Conservation (phyloP, 768 basidiomycete species). For the Lactifluus pinguis region DNA sequence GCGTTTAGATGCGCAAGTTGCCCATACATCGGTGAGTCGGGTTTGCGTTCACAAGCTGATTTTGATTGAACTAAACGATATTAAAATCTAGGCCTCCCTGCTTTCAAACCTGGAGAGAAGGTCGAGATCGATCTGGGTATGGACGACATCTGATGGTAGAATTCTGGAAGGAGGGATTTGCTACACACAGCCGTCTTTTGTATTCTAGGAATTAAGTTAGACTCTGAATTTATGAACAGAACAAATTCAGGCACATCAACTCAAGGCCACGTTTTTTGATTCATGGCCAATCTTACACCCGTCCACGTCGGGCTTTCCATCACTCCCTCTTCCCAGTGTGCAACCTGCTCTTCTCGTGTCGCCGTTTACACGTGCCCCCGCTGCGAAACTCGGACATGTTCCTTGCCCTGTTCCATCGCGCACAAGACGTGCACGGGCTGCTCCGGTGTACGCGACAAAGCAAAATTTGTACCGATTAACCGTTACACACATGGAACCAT, state of each 20-base stretch:
- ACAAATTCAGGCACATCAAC: too few relatives aligned
- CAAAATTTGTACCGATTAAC: constrained; percentile 71
- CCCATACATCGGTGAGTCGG: constrained; percentile 81
- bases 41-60: not conserved
- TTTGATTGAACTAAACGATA: constrained; percentile 8
- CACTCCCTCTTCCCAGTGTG: constrained; percentile 11
- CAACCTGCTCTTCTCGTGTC: not conserved
- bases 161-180: not conserved
- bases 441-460: constrained; percentile 65
- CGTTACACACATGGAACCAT: constrained; percentile 76
- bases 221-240: not conserved
- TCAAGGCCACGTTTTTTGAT: not conserved
- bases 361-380: constrained; percentile 76
- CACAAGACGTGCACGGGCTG: constrained; percentile 61
- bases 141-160: constrained; percentile 67
- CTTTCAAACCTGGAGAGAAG: constrained; percentile 98
- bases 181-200: not conserved
- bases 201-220: not conserved
- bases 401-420: constrained; percentile 51
- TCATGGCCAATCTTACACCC: not conserved
- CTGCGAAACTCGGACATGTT: constrained; percentile 65
- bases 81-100: constrained; percentile 72
- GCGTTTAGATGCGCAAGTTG: constrained; percentile 95
- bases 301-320: constrained; percentile 12
- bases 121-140: constrained; percentile 83